Conservation (phyloP, 129 eudicot genomes). For the Lonicera japonica region DNA sequence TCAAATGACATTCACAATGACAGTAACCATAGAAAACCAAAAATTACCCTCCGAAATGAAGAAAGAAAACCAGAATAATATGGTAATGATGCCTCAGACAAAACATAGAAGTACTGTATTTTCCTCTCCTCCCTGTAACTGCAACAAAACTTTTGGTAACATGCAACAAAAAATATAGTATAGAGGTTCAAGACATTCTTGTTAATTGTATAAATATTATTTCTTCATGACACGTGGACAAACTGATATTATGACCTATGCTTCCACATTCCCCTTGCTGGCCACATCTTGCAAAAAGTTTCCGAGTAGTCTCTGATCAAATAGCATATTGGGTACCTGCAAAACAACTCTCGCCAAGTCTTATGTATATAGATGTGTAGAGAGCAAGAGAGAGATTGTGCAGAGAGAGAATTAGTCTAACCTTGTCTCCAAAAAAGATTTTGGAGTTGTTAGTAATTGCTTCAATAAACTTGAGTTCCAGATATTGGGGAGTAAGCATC, state of each 20-base stretch:
- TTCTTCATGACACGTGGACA: neutral
- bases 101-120: too few species aligned
- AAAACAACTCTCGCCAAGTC: neutral
- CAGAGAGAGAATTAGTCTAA: constrained; percentile 8
- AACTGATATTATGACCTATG: constrained; percentile 11
- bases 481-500: constrained; percentile 74
- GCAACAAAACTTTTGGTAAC: too few species aligned
- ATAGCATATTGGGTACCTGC: constrained; percentile 80
- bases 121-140: too few species aligned
- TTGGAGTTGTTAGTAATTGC: constrained; percentile 78
- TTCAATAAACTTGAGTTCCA: constrained; percentile 77
- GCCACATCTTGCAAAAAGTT: constrained; percentile 44
- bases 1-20: too few species aligned
- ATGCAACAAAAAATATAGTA: too few species aligned
- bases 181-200: too few species aligned
- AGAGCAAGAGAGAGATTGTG: too few species aligned
- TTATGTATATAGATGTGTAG: neutral
- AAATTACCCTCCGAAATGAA: too few species aligned
- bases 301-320: constrained; percentile 73
- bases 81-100: too few species aligned
- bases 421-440: constrained; percentile 85
- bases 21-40: too few species aligned
- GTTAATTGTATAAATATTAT: neutral
- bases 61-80: too few species aligned
- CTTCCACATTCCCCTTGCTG: constrained; percentile 31